Evolutionary conservation across 805 yeast species (phyloP), one percentile per base, ranked within the genome.

Genomic region (Millerozyma acaciae): DNA sequence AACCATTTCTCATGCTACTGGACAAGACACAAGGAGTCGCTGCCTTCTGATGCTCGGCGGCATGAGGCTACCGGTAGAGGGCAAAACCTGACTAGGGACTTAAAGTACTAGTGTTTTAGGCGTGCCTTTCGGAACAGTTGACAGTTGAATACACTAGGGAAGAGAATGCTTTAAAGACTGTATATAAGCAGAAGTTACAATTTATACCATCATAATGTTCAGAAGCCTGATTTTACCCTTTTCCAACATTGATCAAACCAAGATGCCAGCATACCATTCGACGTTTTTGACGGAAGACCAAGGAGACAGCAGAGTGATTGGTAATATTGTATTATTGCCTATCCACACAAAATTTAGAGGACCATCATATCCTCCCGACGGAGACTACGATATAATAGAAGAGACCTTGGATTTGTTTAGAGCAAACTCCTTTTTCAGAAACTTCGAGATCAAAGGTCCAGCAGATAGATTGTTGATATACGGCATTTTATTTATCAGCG

Each of bases 401-500:
- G 99, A 93, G 58, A 73, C 80, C 17, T 64, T 93, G 34, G 97
- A 93, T 60, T 70, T 93, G 35, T 93, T 93, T 62, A 73, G 98
- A 45, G 96, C 97, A 48, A 93, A 93, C 60, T 84, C 96, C 8
- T 90, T 93, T 63, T 93, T 93, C 75, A 84, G 85, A 57, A 93
- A 93, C 69, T 93, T 93, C 57, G 98, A 93, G 64, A 89, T 93
- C 65, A 87, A 87, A 58, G 96, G 96, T 8, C 84, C 95, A 15
- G 83, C 96, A 3, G 99, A 93, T 57, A 74, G 99, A 45, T 75
- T 90, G 8, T 68, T 93, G 39, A 89, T 94, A 48, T 93, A 93
- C 57, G 99, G 98, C 14, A 93, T 93, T 34, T 66, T 93, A 39
- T 93, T 76, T 57, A 78, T 86, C 21, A 84, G 94, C 31, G 95